These are phyloP conservation scores for Exophiala sp. DNA, from an alignment of 2,329 filamentous ascomycete species.

Conservation along the genomic window DNA sequence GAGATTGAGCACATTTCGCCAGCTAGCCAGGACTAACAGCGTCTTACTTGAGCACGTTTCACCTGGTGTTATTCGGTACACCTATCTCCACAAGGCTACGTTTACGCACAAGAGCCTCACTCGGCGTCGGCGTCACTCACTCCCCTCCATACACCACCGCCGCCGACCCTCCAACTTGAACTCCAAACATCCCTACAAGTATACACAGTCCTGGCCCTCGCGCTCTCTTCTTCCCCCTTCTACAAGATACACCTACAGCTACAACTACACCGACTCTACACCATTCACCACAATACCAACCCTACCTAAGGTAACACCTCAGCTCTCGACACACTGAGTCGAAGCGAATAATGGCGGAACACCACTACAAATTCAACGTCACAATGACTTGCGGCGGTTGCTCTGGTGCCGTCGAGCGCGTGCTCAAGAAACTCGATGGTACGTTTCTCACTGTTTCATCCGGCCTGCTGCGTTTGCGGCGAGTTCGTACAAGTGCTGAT, in stretches of 20 bases:
- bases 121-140: neutral
- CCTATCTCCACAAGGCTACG: neutral
- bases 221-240: too few relatives aligned
- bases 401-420: conserved; percentile 86
- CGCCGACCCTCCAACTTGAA: too few relatives aligned
- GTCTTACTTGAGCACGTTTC: too few relatives aligned
- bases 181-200: too few relatives aligned
- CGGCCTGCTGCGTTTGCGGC: neutral
- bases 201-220: too few relatives aligned
- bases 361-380: conserved; percentile 94
- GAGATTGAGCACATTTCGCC: too few relatives aligned
- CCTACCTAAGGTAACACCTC: too few relatives aligned
- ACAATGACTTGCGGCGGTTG: conserved; percentile 93
- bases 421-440: conserved; percentile 90
- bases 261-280: neutral
- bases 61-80: too few relatives aligned
- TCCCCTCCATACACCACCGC: too few relatives aligned
- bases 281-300: conserved; percentile 28
- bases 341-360: conserved; percentile 77
- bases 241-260: too few relatives aligned
- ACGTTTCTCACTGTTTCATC: conserved; percentile 17
- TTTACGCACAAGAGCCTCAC: conserved; percentile 10
- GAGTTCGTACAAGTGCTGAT: conserved; percentile 8
- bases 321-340: too few relatives aligned
- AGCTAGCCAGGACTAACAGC: too few relatives aligned